These are phyloP conservation scores for Schoenoplectus triqueter DNA, from an alignment of 202 grass and related monocot genomes.

Conservation along the genomic window DNA sequence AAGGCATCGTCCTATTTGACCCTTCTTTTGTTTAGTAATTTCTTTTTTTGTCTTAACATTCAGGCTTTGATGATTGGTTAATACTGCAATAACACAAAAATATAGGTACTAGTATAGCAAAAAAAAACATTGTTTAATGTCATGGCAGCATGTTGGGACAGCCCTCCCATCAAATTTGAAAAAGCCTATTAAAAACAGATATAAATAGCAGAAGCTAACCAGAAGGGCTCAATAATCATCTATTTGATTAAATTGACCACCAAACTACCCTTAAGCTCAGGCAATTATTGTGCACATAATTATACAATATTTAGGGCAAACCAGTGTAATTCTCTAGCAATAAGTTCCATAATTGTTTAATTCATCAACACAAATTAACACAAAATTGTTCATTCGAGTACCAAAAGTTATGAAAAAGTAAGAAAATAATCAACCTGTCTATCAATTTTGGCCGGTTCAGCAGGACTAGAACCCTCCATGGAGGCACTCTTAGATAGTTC, in stretches of 20 bases:
- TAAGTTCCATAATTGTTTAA: neutral
- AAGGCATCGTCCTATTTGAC: neutral
- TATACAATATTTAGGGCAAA: neutral
- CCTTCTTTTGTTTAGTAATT: neutral
- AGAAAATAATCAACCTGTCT: slow-evolving; percentile 59
- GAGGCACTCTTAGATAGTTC: slow-evolving; percentile 30
- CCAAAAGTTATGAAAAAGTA: neutral
- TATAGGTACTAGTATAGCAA: neutral
- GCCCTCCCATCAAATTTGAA: neutral
- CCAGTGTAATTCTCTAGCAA: neutral
- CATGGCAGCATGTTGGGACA: neutral
- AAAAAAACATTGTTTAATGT: neutral
- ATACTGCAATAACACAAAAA: slow-evolving; percentile 4
- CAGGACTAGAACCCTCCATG: slow-evolving; percentile 21
- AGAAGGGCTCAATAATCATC: neutral
- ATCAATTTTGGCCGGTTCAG: slow-evolving; percentile 55
- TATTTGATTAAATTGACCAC: slow-evolving; percentile 4
- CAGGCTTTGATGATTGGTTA: neutral
- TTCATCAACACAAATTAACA: slow-evolving; percentile 9
- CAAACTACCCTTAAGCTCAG: neutral
- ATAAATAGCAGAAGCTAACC: neutral
- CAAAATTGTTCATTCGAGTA: neutral
- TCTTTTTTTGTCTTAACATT: neutral
- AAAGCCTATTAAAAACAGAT: neutral
- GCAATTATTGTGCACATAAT: neutral